Conservation (phyloP, 2,329 filamentous ascomycete genomes). For the Colletotrichum tropicale region DNA sequence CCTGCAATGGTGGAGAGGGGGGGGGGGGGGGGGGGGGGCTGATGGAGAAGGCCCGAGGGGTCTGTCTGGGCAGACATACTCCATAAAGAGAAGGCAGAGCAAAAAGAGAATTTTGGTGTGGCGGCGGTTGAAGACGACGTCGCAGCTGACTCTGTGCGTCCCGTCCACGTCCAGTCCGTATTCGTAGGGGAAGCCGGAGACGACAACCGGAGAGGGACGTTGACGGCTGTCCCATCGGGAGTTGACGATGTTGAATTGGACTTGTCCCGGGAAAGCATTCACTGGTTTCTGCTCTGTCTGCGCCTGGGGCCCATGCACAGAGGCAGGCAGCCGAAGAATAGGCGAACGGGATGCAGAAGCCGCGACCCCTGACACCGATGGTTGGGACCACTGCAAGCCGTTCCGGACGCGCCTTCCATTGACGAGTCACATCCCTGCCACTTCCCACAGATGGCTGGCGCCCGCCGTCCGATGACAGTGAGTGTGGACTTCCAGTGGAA, state of each 20-base stretch:
- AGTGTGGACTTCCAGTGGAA: neutral
- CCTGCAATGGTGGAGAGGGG: neutral
- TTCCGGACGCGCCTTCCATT: neutral
- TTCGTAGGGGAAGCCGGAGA: neutral
- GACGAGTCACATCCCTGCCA: neutral
- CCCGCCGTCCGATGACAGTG: neutral
- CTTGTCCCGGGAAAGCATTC: neutral
- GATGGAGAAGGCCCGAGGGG: neutral
- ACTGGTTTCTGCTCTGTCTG: neutral
- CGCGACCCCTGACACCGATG: conserved; percentile 2
- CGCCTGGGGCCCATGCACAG: neutral
- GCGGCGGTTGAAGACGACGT: neutral
- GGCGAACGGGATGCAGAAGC: conserved; percentile 11
- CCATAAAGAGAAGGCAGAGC: neutral
- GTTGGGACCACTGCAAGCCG: neutral
- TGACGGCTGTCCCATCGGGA: neutral
- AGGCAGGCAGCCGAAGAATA: conserved; percentile 6
- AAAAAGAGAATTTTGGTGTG: neutral
- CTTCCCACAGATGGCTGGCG: neutral
- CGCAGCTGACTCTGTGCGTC: neutral
- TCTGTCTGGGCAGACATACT: neutral
- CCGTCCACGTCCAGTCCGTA: neutral
- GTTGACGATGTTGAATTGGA: neutral
- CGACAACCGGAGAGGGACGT: neutral
- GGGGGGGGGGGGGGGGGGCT: neutral